phyloP scores from a whole-genome alignment of 2,329 filamentous ascomycete genomes.

The Penicillium psychrosexuale region DNA sequence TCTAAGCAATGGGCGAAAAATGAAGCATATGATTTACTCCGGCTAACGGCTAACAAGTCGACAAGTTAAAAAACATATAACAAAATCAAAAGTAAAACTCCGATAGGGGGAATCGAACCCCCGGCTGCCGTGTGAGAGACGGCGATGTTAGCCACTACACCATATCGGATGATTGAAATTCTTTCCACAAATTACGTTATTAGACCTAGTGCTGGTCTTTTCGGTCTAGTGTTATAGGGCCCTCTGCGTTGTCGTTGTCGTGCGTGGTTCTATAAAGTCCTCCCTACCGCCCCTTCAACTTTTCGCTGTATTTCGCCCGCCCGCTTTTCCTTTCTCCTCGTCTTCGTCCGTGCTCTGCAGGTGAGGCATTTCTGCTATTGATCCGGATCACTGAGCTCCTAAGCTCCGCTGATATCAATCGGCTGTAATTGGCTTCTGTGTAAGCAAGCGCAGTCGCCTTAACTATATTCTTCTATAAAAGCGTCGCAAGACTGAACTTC shows the following conservation, averaged over 20 bases:
- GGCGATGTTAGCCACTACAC: constrained; percentile 32
- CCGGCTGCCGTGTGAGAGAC: constrained; percentile 32
- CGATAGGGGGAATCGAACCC: constrained; percentile 32
- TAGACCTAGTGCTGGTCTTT: neutral
- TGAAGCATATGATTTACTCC: no score
- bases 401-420: neutral
- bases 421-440: no score
- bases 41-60: no score
- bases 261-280: neutral
- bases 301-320: neutral
- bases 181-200: neutral
- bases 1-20: no score
- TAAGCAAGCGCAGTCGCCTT: no score
- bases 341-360: neutral
- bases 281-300: neutral
- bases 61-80: neutral
- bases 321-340: no score
- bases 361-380: neutral
- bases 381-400: neutral
- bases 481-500: no score
- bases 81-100: constrained; percentile 13
- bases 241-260: neutral
- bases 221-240: neutral
- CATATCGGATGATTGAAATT: constrained; percentile 20
- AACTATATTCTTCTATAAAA: no score